Base-by-base conservation (phyloP, 2,329 filamentous ascomycete species). In the Aureobasidium sp. region DNA sequence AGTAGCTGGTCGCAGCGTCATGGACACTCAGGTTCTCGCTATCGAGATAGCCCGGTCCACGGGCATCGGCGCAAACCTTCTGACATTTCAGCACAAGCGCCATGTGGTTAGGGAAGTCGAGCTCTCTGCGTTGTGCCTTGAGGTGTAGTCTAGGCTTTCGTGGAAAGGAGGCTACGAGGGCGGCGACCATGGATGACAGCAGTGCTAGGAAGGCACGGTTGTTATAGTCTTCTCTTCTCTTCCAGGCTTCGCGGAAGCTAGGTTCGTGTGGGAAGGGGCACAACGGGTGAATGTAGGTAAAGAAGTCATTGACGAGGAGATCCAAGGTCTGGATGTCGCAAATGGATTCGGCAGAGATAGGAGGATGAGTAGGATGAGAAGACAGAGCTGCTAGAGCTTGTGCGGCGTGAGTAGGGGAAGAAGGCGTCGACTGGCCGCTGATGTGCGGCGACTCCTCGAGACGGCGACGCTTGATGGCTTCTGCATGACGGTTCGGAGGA, bases 201-300 rank as follows among this genome's bases (percentile, higher is more conserved):
- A 92, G 74, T 2, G 87, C 86, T 1, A 92, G 76, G 67, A 92
- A 92, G 17, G 83, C 81, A 10, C 84, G 82, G 66, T 84, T 85
- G 7, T 79, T 82, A 59, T 85, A 79, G 70, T 91, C 88, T 69
- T 89, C 84, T 37, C 88, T 81, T 61, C 81, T 81, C 8, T 80
- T 80, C 72, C 90, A 89, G 1, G 85, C 85, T 65, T 85, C 82
- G 26, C 88, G 82, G 71, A 92, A 92, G 4, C 87, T 88, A 0
- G 88, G 87, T 70, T 92, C 87, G 72, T 92, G 89, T 0, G 89
- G 89, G 63, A 92, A 92, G 0, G 89, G 89, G 63, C 84, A 84
- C 9, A 92, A 80, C 1, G 89, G 89, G 68, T 92, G 87, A 59
- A 92, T 87, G 71, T 91, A 91, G 20, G 87, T 90, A 75, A 92